Evolutionary conservation across 2,329 filamentous ascomycete genomes (phyloP).

Genomic region (Exophiala alcalophila): DNA sequence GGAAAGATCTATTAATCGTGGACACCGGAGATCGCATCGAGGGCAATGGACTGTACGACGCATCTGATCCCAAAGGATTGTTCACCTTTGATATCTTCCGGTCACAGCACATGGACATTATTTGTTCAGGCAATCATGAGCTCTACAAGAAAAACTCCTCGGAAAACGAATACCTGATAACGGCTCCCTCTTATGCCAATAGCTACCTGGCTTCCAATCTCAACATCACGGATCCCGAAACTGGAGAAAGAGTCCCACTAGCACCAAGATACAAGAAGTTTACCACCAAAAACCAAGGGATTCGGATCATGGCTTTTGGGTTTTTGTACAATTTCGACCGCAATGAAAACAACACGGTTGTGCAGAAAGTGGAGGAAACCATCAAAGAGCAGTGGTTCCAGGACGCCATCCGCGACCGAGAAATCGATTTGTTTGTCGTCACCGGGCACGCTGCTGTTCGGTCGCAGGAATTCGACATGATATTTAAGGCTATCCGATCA

Average conservation of each 20-base stretch:
- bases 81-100: slow-evolving; percentile 86
- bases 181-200: slow-evolving; percentile 76
- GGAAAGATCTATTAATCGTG: slow-evolving; percentile 82
- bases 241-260: slow-evolving; percentile 69
- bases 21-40: slow-evolving; percentile 94
- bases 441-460: slow-evolving; percentile 80
- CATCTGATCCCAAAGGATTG: slow-evolving; percentile 78
- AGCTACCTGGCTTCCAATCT: slow-evolving; percentile 89
- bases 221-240: slow-evolving; percentile 74
- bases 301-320: slow-evolving; percentile 82
- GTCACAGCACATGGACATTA: slow-evolving; percentile 76
- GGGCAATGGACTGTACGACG: slow-evolving; percentile 92
- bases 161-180: slow-evolving; percentile 71
- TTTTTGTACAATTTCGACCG: slow-evolving; percentile 92
- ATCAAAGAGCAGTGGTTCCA: slow-evolving; percentile 88
- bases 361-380: slow-evolving; percentile 74
- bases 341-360: slow-evolving; percentile 86
- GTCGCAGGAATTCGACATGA: slow-evolving; percentile 72
- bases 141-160: slow-evolving; percentile 80
- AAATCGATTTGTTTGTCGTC: slow-evolving; percentile 83
- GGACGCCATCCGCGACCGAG: slow-evolving; percentile 70
- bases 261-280: slow-evolving; percentile 84
- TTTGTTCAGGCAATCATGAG: slow-evolving; percentile 92
- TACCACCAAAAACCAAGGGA: slow-evolving; percentile 81
- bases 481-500: slow-evolving; percentile 75